Base-by-base conservation (phyloP, 192 early-diverging fungal genomes). In the Geranomyces michiganensis region DNA sequence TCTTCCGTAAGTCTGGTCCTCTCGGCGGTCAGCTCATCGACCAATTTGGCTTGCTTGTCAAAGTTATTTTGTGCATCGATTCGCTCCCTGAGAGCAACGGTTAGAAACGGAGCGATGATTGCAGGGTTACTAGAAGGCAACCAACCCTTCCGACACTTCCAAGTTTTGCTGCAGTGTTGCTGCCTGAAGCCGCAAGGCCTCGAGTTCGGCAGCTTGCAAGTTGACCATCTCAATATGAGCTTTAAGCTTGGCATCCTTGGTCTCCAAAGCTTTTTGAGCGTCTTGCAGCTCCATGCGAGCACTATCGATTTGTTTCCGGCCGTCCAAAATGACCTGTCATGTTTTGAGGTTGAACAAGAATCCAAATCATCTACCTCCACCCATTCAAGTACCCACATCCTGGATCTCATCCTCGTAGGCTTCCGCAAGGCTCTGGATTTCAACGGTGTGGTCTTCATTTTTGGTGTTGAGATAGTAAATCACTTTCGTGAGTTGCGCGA, bases 381-480 rank as follows among this genome's bases (percentile, higher is more conserved):
- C 48, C 21, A 6, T 33, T 48, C 15, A n/a, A 51, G 31, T 29
- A 49, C 64, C 21, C 31, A 84, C 82, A 61, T 82, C 78, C 9
- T 63, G 36, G 5, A 85, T 71, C 49, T 85, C 84, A 47, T 79
- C 76, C 53, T 85, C 81, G 47, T 84, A 85, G 27, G 77, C 77
- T 29, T 82, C 80, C 10, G 70, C 76, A 12, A 84, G 31, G 51
- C 72, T 78, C 53, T 87, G 77, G 0, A 87, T 72, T 61, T 85
- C 81, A 9, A 77, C 71, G 19, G 61, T 61, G 67, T 81, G 76
- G 68, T 87, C 85, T 73, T 87, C 85, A 69, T 85, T 82, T 67
- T 87, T 87, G 27, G 85, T 85, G 63, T 87, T 87, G 48, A 87
- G 78, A 65, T 79, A 87, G 74, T 87, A 87, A 36, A 87, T 83